Percentiles rank a stretch among this genome's conserved stretches.
phyloP scores from a whole-genome alignment of 176 grass and related monocot genomes.

The Miscanthus lutarioriparius region DNA sequence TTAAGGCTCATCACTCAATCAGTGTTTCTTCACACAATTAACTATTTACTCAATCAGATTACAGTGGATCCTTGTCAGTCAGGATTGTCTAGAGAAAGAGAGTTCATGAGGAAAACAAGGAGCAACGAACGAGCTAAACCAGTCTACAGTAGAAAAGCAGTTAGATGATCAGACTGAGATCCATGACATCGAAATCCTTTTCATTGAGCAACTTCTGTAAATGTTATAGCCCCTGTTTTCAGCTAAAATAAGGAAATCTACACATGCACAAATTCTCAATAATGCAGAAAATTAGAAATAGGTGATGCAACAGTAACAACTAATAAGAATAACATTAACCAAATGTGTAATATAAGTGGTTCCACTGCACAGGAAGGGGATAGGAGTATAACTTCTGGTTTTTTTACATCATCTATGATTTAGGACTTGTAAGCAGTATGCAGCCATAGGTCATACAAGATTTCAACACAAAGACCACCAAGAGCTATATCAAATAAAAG shows the following conservation, averaged over 20 bases:
- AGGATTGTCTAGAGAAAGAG: background rate
- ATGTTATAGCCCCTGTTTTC: background rate
- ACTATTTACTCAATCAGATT: background rate
- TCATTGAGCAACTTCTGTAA: background rate
- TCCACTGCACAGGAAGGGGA: background rate
- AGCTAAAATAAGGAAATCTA: background rate
- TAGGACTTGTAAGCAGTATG: background rate
- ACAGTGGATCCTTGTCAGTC: background rate
- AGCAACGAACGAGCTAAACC: background rate
- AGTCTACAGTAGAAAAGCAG: background rate
- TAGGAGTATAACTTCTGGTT: background rate
- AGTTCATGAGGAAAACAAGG: background rate
- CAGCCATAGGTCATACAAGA: background rate
- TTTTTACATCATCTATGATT: background rate
- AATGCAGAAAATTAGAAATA: background rate
- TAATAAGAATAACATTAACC: background rate
- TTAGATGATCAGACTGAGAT: background rate
- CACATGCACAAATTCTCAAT: background rate
- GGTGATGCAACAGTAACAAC: background rate
- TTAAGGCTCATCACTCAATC: background rate
- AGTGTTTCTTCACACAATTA: background rate
- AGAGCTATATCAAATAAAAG: background rate
- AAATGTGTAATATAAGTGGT: background rate
- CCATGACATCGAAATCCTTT: background rate
- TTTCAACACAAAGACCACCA: background rate